Conservation (phyloP, 768 basidiomycete species). For the Tremella yokohamensis region DNA sequence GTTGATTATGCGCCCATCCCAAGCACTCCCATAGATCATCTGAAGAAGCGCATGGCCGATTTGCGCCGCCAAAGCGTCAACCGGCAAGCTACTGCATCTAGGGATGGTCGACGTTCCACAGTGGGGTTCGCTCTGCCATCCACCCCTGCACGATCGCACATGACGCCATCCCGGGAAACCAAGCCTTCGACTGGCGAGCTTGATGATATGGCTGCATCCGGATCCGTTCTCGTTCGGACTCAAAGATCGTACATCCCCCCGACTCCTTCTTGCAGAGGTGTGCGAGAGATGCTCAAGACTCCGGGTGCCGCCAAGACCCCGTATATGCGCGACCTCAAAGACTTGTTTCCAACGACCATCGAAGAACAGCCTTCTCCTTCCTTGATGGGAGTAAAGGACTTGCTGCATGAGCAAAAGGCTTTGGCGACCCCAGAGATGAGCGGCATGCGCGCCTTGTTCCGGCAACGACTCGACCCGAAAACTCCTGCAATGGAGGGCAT, state of each 20-base stretch:
- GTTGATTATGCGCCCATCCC: not conserved
- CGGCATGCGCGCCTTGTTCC: constrained; percentile 35
- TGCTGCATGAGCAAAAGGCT: constrained; percentile 14
- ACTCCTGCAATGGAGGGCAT: constrained; percentile 30
- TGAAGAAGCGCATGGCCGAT: constrained; percentile 28
- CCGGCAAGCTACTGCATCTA: not conserved
- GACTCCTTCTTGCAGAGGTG: constrained; percentile 24
- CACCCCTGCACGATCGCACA: constrained; percentile 24
- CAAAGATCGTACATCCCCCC: not conserved
- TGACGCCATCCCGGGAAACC: not conserved
- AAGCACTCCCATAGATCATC: constrained; percentile 17
- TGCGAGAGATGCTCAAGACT: constrained; percentile 19
- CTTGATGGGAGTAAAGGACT: constrained; percentile 26
- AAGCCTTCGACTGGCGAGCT: not conserved
- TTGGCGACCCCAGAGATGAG: constrained; percentile 35
- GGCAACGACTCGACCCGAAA: not conserved
- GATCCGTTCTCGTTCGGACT: constrained; percentile 10
- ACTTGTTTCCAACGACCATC: constrained; percentile 25
- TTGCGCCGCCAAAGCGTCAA: constrained; percentile 34
- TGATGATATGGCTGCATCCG: constrained; percentile 3
- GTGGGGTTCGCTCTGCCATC: constrained; percentile 38
- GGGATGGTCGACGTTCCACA: constrained; percentile 32
- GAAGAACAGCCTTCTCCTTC: constrained; percentile 20
- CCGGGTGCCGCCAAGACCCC: constrained; percentile 31
- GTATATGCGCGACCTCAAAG: constrained; percentile 26